Evolutionary conservation across 345 rosid genomes (phyloP), one percentile per base, ranked within the genome.

Genomic region (Euphorbia pulcherrima): DNA sequence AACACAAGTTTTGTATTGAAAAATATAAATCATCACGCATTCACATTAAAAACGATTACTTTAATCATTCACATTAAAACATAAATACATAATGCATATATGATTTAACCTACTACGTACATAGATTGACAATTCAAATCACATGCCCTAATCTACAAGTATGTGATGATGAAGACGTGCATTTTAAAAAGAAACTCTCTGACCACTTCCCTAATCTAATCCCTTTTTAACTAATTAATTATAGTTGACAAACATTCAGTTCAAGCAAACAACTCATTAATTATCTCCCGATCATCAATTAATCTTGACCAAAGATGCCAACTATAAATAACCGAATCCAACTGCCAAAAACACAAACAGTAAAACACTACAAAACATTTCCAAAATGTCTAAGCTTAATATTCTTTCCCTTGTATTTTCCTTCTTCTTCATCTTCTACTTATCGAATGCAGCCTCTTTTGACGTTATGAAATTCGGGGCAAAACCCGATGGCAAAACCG

Each of bases 401-500:
- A 5, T 6, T 23, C 1, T 21, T 30, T 65, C 20, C 11, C 23
- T 33, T 20, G 27, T 26, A 8, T 28, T 66, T 1, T 35, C 46
- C 21, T 29, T 69, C 57, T 60, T 47, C 40, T 41, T 62, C 60
- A 6, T 53, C 20, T 33, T 53, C 41, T n/a, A 39, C 21, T 35
- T 37, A 23, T 66, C 69, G 16, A 53, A 52, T 35, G 69, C 60
- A 13, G 69, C 46, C 35, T 73, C 73, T 60, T 77, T 64, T 71
- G 84, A 87, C 53, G 88, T 90, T 10, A 24, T 83, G 28, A 52
- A 7, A 40, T 83, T 72, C 5, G 96, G 93, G 0, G 96, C 91
- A 4, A 84, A 84, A 77, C 78, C 86, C 0, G 86, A 87, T 16
- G 88, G 87, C n/a, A 62, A 68, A 39, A 77, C 83, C 0, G 92